phyloP scores from a whole-genome alignment of 768 basidiomycete species.

The Tubosaeta sp. region DNA sequence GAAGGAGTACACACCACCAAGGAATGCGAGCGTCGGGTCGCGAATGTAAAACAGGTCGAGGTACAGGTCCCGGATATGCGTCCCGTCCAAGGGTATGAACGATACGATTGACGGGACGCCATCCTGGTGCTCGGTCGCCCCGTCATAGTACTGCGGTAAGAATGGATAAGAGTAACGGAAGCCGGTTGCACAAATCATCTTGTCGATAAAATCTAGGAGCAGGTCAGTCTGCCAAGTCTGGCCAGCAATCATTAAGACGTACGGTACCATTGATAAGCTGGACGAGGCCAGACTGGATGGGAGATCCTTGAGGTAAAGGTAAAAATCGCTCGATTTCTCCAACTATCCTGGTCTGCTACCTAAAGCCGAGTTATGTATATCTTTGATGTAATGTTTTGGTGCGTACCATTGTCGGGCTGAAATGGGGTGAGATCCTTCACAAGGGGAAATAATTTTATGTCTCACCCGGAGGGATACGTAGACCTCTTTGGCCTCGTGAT shows the following conservation, averaged over 20 bases:
- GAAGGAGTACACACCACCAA: neutral
- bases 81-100: conserved; percentile 9
- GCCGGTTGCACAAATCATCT: conserved; percentile 12
- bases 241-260: neutral
- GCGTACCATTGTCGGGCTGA: conserved; percentile 4
- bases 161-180: conserved; percentile 16
- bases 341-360: neutral
- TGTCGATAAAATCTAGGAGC: conserved; percentile 6
- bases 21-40: conserved; percentile 15
- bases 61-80: conserved; percentile 12
- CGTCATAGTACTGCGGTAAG: conserved; percentile 15
- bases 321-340: conserved; percentile 15
- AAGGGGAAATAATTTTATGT: neutral
- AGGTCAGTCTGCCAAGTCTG: too few species aligned
- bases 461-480: conserved; percentile 15
- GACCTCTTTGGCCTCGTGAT: conserved; percentile 2
- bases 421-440: neutral
- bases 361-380: neutral
- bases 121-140: neutral
- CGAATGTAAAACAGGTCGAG: conserved; percentile 11
- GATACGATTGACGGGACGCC: neutral
- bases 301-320: neutral
- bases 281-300: conserved; percentile 12
- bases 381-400: neutral
- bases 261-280: conserved; percentile 16